These are phyloP conservation scores for Xylaria sp. DNA, from an alignment of 2,329 filamentous ascomycete species.

Conservation along the genomic window DNA sequence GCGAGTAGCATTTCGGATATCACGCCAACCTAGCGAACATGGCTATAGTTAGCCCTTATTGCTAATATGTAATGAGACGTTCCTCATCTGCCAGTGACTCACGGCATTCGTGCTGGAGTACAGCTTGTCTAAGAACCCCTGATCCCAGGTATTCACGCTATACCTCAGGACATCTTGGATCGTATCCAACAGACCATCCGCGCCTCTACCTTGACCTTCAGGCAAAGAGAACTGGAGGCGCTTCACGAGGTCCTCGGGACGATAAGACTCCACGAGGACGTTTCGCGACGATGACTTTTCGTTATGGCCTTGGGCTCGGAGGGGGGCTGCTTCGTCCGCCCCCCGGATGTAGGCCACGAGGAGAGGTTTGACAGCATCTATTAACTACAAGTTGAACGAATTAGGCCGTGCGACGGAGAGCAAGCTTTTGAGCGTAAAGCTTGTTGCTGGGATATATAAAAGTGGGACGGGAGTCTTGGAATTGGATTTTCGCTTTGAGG, in stretches of 20 bases:
- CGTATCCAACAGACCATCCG: constrained; percentile 77
- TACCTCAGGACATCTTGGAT: constrained; percentile 79
- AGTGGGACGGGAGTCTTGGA: constrained; percentile 10
- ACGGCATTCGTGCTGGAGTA: constrained; percentile 90
- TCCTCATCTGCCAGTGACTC: constrained; percentile 43
- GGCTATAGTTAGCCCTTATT: constrained; percentile 4
- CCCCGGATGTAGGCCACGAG: constrained; percentile 76
- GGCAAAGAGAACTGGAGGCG: constrained; percentile 70
- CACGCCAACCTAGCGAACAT: constrained; percentile 72
- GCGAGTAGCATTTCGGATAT: constrained; percentile 86
- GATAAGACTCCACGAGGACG: constrained; percentile 70
- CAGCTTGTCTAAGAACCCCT: constrained; percentile 95
- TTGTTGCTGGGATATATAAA: background rate
- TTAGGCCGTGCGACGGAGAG: constrained; percentile 10
- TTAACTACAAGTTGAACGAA: constrained; percentile 61
- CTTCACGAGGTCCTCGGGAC: constrained; percentile 65
- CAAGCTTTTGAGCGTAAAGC: background rate
- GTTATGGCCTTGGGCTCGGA: constrained; percentile 64
- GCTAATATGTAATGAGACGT: background rate
- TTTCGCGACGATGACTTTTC: constrained; percentile 57
- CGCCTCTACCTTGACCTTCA: constrained; percentile 64
- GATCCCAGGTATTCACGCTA: constrained; percentile 98
- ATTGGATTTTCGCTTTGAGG: background rate
- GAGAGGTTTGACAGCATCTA: constrained; percentile 72
- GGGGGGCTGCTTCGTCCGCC: constrained; percentile 71